Percentiles rank a stretch among this genome's conserved stretches.
Evolutionary conservation across 1,284 basidiomycete genomes (phyloP).

Genomic region (Heterobasidion occidentale): DNA sequence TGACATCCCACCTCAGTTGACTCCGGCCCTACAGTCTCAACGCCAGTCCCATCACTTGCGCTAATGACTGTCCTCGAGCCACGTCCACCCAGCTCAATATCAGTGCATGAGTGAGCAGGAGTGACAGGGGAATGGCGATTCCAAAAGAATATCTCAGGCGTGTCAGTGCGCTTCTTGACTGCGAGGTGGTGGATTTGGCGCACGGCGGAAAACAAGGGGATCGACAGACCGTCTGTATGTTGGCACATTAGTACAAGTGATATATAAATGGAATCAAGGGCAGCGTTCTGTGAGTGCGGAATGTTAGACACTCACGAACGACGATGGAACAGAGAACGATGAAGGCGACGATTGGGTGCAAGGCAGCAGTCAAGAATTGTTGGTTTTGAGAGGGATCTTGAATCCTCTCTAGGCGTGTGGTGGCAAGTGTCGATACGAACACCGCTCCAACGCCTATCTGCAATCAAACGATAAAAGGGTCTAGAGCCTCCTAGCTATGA

Average conservation of each 20-base stretch:
- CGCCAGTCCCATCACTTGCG: too few relatives aligned
- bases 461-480: not conserved
- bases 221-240: conserved; percentile 74
- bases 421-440: conserved; percentile 77
- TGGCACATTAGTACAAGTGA: not conserved
- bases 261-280: not conserved
- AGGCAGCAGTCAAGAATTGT: conserved; percentile 61
- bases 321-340: conserved; percentile 79
- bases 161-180: not conserved
- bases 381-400: conserved; percentile 13
- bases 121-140: too few relatives aligned
- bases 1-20: too few relatives aligned
- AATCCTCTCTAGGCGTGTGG: conserved; percentile 57
- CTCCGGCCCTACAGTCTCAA: too few relatives aligned
- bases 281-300: not conserved
- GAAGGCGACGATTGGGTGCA: conserved; percentile 80
- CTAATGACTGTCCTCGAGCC: too few relatives aligned
- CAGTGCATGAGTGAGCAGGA: too few relatives aligned
- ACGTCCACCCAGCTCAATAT: too few relatives aligned
- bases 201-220: conserved; percentile 59
- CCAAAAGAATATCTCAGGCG: too few relatives aligned
- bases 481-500: not conserved
- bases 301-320: conserved; percentile 45
- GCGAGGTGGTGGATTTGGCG: not conserved
- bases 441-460: conserved; percentile 80